phyloP scores from a whole-genome alignment of 2,329 filamentous ascomycete species.

The Claviceps quebecensis region DNA sequence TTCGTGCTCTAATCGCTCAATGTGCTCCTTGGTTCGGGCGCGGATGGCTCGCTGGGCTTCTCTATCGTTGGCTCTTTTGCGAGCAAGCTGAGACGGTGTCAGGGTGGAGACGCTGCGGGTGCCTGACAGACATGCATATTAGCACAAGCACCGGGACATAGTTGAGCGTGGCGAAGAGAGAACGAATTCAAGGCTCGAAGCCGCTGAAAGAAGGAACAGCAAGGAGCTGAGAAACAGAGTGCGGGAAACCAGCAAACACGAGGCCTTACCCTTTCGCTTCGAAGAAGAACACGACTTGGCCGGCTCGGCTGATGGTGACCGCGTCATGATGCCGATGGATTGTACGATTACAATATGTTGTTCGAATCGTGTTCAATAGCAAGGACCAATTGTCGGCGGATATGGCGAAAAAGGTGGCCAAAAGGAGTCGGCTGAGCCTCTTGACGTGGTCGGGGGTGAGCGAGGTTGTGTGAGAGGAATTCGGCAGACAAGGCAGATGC shows the following conservation, averaged over 20 bases:
- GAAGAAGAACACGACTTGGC: conserved; percentile 19
- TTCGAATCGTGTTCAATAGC: neutral
- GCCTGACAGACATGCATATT: conserved; percentile 20
- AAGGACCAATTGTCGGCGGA: neutral
- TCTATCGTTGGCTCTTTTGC: conserved; percentile 83
- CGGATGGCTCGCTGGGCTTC: conserved; percentile 81
- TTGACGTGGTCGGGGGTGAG: neutral
- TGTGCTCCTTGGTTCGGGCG: conserved; percentile 74
- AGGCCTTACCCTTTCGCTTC: conserved; percentile 34
- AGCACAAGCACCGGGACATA: neutral
- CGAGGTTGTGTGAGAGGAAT: neutral
- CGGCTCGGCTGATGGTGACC: conserved; percentile 29
- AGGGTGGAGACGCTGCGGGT: conserved; percentile 74
- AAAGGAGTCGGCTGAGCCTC: neutral
- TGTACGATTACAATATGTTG: neutral
- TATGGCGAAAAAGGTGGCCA: conserved; percentile 2
- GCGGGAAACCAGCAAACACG: neutral
- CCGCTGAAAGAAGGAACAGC: neutral
- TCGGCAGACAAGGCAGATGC: neutral
- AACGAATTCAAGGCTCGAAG: neutral
- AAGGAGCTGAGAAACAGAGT: neutral
- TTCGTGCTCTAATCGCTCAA: conserved; percentile 61
- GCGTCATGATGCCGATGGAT: conserved; percentile 20
- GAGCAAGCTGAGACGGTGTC: conserved; percentile 74
- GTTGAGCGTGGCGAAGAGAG: neutral